phyloP scores from a whole-genome alignment of 352 stramenopile species.

The Albugo laibachii region DNA sequence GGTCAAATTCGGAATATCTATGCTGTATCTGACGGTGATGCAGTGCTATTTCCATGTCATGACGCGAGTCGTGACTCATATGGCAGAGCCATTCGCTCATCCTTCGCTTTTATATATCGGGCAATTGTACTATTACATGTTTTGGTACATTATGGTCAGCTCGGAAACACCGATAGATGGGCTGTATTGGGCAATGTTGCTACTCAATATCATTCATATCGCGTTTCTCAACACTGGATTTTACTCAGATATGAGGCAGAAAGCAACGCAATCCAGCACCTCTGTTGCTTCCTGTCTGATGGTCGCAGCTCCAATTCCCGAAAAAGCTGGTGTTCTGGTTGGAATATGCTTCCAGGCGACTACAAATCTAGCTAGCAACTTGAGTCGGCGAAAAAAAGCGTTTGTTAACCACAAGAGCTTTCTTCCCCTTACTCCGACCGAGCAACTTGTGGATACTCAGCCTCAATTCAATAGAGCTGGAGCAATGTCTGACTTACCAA shows the following conservation, averaged over 20 bases:
- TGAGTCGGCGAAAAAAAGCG: neutral
- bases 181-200: constrained; percentile 67
- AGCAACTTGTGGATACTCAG: neutral
- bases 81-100: constrained; percentile 63
- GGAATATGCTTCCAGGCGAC: neutral
- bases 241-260: constrained; percentile 65
- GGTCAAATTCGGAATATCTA: constrained; percentile 55
- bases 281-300: neutral
- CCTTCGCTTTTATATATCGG: constrained; percentile 67
- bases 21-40: constrained; percentile 61
- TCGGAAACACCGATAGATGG: constrained; percentile 59
- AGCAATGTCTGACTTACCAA: no score
- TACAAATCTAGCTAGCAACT: neutral
- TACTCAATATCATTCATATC: constrained; percentile 74
- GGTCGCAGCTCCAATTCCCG: neutral
- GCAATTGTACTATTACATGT: constrained; percentile 76
- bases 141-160: constrained; percentile 75
- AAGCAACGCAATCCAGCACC: constrained; percentile 11
- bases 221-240: constrained; percentile 73
- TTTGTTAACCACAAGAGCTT: neutral
- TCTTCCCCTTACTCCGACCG: no score
- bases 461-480: no score
- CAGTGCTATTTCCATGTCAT: constrained; percentile 74
- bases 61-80: constrained; percentile 56
- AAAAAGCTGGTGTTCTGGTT: neutral